Conservation (phyloP, 2,329 filamentous ascomycete species). For the Fusarium mundagurra region DNA sequence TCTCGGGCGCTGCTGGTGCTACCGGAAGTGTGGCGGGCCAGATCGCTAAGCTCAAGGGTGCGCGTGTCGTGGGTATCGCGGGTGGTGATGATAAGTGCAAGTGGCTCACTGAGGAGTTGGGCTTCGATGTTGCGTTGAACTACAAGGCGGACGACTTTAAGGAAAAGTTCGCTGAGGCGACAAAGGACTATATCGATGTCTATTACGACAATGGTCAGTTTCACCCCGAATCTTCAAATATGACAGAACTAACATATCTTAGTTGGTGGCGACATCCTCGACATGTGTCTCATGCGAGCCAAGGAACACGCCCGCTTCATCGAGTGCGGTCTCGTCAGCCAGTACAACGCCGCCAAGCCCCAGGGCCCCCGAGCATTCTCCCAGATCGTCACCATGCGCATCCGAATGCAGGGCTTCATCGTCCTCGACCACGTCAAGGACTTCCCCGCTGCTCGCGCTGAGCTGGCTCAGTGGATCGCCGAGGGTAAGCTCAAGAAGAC, state of each 20-base stretch:
- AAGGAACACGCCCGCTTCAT: constrained; percentile 73
- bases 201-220: constrained; percentile 72
- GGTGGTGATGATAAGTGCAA: constrained; percentile 73
- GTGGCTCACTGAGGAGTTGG: constrained; percentile 71
- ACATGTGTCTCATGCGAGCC: constrained; percentile 71
- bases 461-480: constrained; percentile 74
- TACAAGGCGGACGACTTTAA: constrained; percentile 74
- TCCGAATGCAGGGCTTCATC: constrained; percentile 77
- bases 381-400: constrained; percentile 64
- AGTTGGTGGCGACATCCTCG: constrained; percentile 76
- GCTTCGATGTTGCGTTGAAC: constrained; percentile 74
- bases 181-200: constrained; percentile 69
- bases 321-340: constrained; percentile 76
- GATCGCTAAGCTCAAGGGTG: constrained; percentile 78
- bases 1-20: constrained; percentile 80
- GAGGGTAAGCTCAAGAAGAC: constrained; percentile 79
- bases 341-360: constrained; percentile 70
- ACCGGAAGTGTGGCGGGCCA: constrained; percentile 81
- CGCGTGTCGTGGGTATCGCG: constrained; percentile 70
- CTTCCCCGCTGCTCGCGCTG: constrained; percentile 66
- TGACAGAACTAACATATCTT: background rate
- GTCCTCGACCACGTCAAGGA: constrained; percentile 74
- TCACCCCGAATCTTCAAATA: fast-evolving
- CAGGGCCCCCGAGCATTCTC: constrained; percentile 66
- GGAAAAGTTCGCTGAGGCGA: constrained; percentile 68